Conservation (phyloP, 2,329 filamentous ascomycete genomes). For the Westerdykella sp. region DNA sequence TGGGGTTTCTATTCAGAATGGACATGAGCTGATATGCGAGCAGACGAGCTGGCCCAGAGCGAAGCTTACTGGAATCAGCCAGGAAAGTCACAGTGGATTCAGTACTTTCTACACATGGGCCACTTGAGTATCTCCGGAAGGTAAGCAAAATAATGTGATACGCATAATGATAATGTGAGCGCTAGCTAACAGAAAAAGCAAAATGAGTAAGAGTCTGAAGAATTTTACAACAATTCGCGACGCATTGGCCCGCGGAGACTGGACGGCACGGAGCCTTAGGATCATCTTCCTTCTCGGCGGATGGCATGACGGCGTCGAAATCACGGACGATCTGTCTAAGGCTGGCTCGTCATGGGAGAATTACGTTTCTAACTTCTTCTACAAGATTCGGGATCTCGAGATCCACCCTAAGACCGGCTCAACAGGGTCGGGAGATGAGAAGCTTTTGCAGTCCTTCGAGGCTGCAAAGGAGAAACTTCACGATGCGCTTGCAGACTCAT, state of each 20-base stretch:
- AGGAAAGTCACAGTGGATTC: slow-evolving; percentile 67
- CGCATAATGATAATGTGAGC: too few relatives aligned
- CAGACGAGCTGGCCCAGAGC: slow-evolving; percentile 69
- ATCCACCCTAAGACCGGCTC: slow-evolving; percentile 28
- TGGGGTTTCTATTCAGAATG: too few relatives aligned
- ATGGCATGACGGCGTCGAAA: slow-evolving; percentile 89
- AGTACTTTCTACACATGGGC: slow-evolving; percentile 94
- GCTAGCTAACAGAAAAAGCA: slow-evolving; percentile 44
- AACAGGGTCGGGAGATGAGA: slow-evolving; percentile 32
- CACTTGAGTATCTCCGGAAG: slow-evolving; percentile 75
- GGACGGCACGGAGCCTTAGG: slow-evolving; percentile 72
- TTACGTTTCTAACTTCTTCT: slow-evolving; percentile 65
- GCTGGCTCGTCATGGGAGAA: slow-evolving; percentile 74
- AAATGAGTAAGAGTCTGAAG: slow-evolving; percentile 95
- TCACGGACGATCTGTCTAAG: slow-evolving; percentile 73
- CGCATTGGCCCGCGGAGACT: slow-evolving; percentile 62
- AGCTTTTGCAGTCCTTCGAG: slow-evolving; percentile 46
- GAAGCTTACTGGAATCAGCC: slow-evolving; percentile 67
- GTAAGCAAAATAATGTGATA: too few relatives aligned
- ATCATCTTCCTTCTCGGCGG: slow-evolving; percentile 81
- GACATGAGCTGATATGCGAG: background rate
- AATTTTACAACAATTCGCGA: slow-evolving; percentile 93
- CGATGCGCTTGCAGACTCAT: slow-evolving; percentile 70
- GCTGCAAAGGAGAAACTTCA: slow-evolving; percentile 54
- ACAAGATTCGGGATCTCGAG: slow-evolving; percentile 50